Conservation (phyloP, 2,329 filamentous ascomycete species). For the Fragosphaeria purpurea region DNA sequence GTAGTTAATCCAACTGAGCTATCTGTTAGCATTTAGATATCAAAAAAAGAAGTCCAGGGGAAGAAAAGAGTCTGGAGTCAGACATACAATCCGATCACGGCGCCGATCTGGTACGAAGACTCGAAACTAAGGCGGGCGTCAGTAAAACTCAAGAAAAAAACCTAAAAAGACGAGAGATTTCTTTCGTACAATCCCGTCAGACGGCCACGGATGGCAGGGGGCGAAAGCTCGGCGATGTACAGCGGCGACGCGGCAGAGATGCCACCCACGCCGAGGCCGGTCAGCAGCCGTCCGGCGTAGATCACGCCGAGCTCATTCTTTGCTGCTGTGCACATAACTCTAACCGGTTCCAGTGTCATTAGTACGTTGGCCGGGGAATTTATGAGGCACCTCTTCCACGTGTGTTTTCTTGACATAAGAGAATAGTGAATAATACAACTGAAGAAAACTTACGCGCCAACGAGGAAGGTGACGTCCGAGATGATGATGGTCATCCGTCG, state of each 20-base stretch:
- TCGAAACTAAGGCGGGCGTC: too few species aligned
- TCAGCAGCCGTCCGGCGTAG: slow-evolving; percentile 51
- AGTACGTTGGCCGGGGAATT: too few species aligned
- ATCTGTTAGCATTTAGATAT: too few species aligned
- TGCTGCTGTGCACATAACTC: slow-evolving; percentile 31
- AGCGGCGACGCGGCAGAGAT: slow-evolving; percentile 54
- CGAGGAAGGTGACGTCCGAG: slow-evolving; percentile 53
- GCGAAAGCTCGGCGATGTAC: slow-evolving; percentile 50
- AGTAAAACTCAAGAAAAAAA: too few species aligned
- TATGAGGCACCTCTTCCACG: too few species aligned
- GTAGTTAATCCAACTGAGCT: slow-evolving; percentile 47
- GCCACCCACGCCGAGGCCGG: slow-evolving; percentile 53
- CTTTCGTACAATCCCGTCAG: slow-evolving; percentile 59
- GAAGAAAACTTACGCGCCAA: slow-evolving; percentile 65
- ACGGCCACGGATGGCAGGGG: slow-evolving; percentile 53
- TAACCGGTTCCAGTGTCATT: too few species aligned
- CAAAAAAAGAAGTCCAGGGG: too few species aligned
- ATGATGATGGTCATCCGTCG: slow-evolving; percentile 53
- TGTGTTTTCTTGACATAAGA: too few species aligned
- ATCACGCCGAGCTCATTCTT: slow-evolving; percentile 49
- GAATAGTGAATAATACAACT: too few species aligned
- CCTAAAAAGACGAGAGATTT: slow-evolving; percentile 19
- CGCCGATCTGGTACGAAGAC: slow-evolving; percentile 46
- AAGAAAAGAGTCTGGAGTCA: too few species aligned
- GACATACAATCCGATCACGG: slow-evolving; percentile 44